Base-by-base conservation (phyloP, 495 filamentous ascomycete genomes). In the Penicillium flavigenum region DNA sequence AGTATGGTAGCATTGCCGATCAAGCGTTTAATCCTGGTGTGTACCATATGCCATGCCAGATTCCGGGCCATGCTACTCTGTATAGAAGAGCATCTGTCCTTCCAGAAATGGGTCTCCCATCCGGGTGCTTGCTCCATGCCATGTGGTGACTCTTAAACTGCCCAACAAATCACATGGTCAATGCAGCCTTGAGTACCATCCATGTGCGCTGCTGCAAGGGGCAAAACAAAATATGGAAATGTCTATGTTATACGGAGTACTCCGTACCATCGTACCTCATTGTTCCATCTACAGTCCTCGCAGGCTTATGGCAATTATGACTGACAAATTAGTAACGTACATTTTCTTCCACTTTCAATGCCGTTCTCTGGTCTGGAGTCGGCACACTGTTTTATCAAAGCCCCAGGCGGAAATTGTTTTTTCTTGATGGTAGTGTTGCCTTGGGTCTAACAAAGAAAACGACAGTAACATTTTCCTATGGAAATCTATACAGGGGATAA, bases 191-290 rank as follows among this genome's bases (percentile, higher is more conserved):
- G n/a, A 32, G 10, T 31, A 26, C 7, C n/a, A 5, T 48, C 17
- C 11, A 8, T 22, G 50, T 53, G 50, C 17, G 26, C 36, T 53
- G 24, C 49, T 27, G 47, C 47, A 50, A 50, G 47, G 47, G 31
- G 47, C 31, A 36, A 50, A 22, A 9, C 45, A 14, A 38, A 38
- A 34, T 32, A 31, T 14, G 32, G 12, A 17, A 34, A 34, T 14
- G 4, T n/a, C n/a, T 20, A 5, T 26, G 24, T 26, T 22, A 22
- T 22, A n/a, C n/a, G n/a, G n/a, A n/a, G n/a, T n/a, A 22, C 22
- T 22, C 22, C 5, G 5, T 26, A 2, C 16, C 9, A 24, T 46
- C 14, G 2, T 8, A 46, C 7, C 2, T 5, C 14, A 27, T 29
- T 46, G 24, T 16, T 46, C 22, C 14, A 27, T 11, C 17, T 4